Percentiles rank a stretch among this genome's conserved stretches.
Conservation (phyloP, 1,284 basidiomycete species). For the Boletus mariae region DNA sequence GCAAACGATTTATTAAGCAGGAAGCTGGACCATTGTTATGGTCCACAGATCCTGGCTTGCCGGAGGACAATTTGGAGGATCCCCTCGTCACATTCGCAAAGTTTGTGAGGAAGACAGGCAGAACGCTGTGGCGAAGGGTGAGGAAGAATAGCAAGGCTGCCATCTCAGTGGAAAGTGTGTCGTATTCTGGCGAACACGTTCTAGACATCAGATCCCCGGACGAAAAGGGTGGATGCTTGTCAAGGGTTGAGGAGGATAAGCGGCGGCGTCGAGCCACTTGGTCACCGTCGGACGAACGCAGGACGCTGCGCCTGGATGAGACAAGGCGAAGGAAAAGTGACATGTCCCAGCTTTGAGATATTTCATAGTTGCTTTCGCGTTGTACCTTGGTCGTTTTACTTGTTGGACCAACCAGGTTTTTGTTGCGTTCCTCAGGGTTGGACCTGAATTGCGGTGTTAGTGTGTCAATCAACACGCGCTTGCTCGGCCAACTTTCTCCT, state of each 20-base stretch:
- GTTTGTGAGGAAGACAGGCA: conserved; percentile 44
- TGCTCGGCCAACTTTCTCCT: conserved; percentile 1
- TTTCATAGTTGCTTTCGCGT: background rate
- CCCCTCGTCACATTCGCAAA: conserved; percentile 45
- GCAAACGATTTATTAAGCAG: conserved; percentile 20
- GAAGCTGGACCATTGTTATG: conserved; percentile 24
- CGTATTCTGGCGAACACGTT: conserved; percentile 14
- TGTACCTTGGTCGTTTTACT: background rate
- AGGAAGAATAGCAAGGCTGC: conserved; percentile 21
- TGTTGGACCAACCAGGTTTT: background rate
- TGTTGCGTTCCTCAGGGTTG: background rate
- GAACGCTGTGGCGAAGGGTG: conserved; percentile 39
- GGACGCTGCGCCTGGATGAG: conserved; percentile 13
- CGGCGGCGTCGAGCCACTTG: conserved; percentile 22
- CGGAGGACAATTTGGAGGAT: conserved; percentile 36
- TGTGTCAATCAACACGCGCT: background rate
- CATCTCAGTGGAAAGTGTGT: conserved; percentile 13
- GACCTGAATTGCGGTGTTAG: background rate
- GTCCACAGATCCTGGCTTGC: conserved; percentile 24
- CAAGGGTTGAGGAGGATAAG: conserved; percentile 7
- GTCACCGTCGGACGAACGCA: conserved; percentile 24
- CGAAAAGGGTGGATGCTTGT: background rate
- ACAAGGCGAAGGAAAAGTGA: conserved; percentile 24
- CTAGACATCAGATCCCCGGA: conserved; percentile 26
- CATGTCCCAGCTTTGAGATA: conserved; percentile 4